Evolutionary conservation across 805 yeast species (phyloP).

Genomic region (Candida manassasensis): DNA sequence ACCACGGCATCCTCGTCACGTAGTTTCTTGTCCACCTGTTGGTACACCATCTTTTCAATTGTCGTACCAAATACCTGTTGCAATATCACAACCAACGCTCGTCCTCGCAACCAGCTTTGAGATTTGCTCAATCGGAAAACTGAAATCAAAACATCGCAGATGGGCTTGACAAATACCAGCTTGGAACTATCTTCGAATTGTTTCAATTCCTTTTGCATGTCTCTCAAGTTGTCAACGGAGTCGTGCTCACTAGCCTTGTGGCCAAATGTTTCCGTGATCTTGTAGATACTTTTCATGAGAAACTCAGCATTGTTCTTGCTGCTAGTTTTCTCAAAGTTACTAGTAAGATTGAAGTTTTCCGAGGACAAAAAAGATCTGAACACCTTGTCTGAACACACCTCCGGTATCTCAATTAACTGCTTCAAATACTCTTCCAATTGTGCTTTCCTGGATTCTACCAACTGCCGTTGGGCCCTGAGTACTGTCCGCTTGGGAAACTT

Average conservation of each 20-base stretch:
- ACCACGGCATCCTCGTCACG: constrained; percentile 43
- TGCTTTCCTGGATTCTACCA: constrained; percentile 59
- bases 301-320: constrained; percentile 19
- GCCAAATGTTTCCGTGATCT: constrained; percentile 15
- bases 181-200: constrained; percentile 40
- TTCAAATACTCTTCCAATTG: constrained; percentile 62
- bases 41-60: constrained; percentile 63
- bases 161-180: constrained; percentile 68
- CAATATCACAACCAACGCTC: constrained; percentile 73
- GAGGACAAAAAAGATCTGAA: constrained; percentile 76
- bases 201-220: constrained; percentile 52
- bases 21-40: constrained; percentile 32
- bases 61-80: constrained; percentile 88
- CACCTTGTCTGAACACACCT: constrained; percentile 67
- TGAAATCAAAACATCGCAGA: constrained; percentile 69
- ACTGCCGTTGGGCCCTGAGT: constrained; percentile 62
- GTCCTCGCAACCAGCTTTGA: constrained; percentile 77
- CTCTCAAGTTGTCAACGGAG: constrained; percentile 31
- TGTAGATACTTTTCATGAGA: constrained; percentile 33
- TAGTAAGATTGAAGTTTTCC: constrained; percentile 46
- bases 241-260: constrained; percentile 9
- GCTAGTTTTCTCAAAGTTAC: constrained; percentile 22
- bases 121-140: constrained; percentile 63
- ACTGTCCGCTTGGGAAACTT: constrained; percentile 61
- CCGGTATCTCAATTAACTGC: constrained; percentile 52